A percentile compares a stretch with the other conserved stretches of the same genome.
Conservation (phyloP, 2,329 filamentous ascomycete genomes). For the Paecilomyces dactylethromorphus region DNA sequence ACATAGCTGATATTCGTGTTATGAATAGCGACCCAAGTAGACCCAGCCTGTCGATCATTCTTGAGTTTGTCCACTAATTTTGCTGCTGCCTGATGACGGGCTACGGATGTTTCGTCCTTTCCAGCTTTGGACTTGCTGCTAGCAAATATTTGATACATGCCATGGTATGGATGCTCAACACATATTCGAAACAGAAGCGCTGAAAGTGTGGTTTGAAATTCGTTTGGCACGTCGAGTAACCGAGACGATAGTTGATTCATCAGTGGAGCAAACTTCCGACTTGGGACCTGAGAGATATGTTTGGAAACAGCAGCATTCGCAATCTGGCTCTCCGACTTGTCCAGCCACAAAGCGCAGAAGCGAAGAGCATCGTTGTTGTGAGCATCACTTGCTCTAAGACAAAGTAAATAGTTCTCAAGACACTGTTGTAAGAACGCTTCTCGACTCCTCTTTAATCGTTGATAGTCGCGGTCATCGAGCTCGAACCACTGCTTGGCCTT, state of each 20-base stretch:
- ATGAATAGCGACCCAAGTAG: constrained; percentile 66
- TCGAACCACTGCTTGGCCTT: constrained; percentile 83
- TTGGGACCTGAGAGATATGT: constrained; percentile 69
- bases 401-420: constrained; percentile 86
- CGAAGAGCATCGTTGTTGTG: constrained; percentile 85
- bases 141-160: constrained; percentile 94
- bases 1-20: constrained; percentile 63
- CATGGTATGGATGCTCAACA: constrained; percentile 88
- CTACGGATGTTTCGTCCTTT: constrained; percentile 67
- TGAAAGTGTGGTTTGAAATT: constrained; percentile 72
- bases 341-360: constrained; percentile 91
- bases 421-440: constrained; percentile 81
- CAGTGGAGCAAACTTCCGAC: constrained; percentile 81
- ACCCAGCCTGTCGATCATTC: constrained; percentile 43
- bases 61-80: constrained; percentile 58
- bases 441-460: constrained; percentile 67
- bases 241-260: constrained; percentile 98
- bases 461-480: constrained; percentile 83
- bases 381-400: constrained; percentile 75
- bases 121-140: constrained; percentile 60
- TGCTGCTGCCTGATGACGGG: constrained; percentile 67
- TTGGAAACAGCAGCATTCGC: constrained; percentile 72
- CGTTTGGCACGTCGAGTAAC: constrained; percentile 60
- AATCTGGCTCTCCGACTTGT: constrained; percentile 67
- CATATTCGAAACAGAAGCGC: constrained; percentile 77